Percentiles rank a stretch among this genome's conserved stretches.
phyloP scores from a whole-genome alignment of 2,329 filamentous ascomycete genomes.

The Lasiodiplodia sp. region DNA sequence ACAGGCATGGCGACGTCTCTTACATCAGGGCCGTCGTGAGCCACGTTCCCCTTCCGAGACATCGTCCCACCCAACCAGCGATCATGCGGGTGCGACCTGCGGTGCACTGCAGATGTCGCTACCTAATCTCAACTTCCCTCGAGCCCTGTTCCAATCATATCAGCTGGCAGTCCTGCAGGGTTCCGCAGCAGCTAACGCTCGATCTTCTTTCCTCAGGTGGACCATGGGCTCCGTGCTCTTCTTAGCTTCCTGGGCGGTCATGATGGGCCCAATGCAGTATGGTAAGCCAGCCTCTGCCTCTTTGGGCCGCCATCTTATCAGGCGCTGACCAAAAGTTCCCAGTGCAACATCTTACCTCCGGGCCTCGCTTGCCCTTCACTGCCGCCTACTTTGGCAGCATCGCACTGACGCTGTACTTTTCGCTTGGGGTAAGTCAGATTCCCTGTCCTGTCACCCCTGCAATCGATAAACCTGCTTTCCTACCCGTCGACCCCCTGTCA shows the following conservation, averaged over 20 bases:
- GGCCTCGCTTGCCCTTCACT: slow-evolving; percentile 87
- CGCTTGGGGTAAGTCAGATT: slow-evolving; percentile 77
- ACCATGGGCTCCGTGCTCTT: slow-evolving; percentile 91
- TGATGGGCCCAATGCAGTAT: slow-evolving; percentile 91
- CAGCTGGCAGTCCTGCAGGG: slow-evolving; percentile 31
- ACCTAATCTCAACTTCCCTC: slow-evolving; percentile 41
- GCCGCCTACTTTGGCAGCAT: slow-evolving; percentile 95
- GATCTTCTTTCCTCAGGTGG: slow-evolving; percentile 70
- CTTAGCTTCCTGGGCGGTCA: slow-evolving; percentile 87
- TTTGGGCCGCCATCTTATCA: slow-evolving; percentile 33
- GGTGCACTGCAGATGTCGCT: slow-evolving; percentile 46
- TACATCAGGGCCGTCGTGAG: slow-evolving; percentile 44
- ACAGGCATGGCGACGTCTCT: slow-evolving; percentile 29
- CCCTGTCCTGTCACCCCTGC: slow-evolving; percentile 22
- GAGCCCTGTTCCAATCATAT: slow-evolving; percentile 37
- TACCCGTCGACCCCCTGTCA: slow-evolving; percentile 23
- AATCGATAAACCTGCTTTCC: slow-evolving; percentile 31
- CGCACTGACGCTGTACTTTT: slow-evolving; percentile 86
- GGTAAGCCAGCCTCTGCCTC: slow-evolving; percentile 45
- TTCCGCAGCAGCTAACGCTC: slow-evolving; percentile 31
- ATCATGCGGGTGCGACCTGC: slow-evolving; percentile 52
- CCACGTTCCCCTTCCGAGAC: slow-evolving; percentile 42
- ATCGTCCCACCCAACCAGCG: slow-evolving; percentile 38
- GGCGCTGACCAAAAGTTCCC: slow-evolving; percentile 23
- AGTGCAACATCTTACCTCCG: slow-evolving; percentile 82